phyloP scores from a whole-genome alignment of 129 eudicot species.

The carrot (Daucus carota) region DNA sequence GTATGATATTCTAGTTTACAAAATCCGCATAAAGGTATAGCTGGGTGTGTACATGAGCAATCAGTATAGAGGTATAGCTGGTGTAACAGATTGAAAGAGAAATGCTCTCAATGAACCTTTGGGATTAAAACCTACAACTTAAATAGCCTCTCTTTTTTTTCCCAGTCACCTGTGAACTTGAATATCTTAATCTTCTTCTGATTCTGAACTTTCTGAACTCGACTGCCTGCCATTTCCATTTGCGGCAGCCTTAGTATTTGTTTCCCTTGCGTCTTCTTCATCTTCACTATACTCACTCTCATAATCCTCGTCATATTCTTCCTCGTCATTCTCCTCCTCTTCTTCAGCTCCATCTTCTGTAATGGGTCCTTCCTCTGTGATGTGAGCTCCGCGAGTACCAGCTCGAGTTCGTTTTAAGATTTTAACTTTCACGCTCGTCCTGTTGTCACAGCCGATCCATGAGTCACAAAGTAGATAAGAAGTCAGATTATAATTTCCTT shows the following conservation, averaged over 20 bases:
- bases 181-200: constrained; percentile 47
- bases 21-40: background rate
- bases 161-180: background rate
- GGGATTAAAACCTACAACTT: background rate
- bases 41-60: background rate
- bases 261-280: constrained; percentile 44
- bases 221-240: constrained; percentile 33
- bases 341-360: constrained; percentile 60
- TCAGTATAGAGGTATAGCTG: background rate
- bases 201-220: constrained; percentile 38
- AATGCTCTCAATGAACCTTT: constrained; percentile 5
- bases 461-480: constrained; percentile 75
- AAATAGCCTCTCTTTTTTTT: background rate
- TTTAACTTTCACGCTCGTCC: constrained; percentile 57
- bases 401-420: constrained; percentile 66
- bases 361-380: constrained; percentile 40
- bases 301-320: constrained; percentile 60
- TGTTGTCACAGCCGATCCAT: constrained; percentile 83
- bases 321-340: constrained; percentile 77
- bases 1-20: background rate
- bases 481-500: constrained; percentile 63
- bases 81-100: background rate
- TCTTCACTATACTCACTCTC: constrained; percentile 98
- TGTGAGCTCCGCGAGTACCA: constrained; percentile 54
- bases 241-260: constrained; percentile 20